Percentiles rank a stretch among this genome's conserved stretches.
Conservation (phyloP, 2,329 filamentous ascomycete species). For the Phoma sp. region DNA sequence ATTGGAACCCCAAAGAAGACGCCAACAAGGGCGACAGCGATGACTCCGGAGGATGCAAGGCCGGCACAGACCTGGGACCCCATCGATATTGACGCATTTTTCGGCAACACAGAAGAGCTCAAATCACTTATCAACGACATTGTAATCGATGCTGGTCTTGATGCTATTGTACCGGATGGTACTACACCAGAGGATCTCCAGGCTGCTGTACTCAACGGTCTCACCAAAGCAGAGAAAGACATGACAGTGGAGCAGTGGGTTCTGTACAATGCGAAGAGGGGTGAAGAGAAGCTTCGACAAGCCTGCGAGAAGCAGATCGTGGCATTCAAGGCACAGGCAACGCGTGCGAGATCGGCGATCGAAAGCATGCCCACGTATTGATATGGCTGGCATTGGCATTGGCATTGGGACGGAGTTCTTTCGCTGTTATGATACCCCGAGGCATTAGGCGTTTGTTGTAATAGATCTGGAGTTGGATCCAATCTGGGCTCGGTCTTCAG, state of each 20-base stretch:
- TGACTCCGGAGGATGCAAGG: constrained; percentile 20
- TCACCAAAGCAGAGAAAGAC: constrained; percentile 77
- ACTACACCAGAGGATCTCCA: constrained; percentile 50
- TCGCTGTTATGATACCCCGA: constrained; percentile 34
- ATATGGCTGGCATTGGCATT: constrained; percentile 1
- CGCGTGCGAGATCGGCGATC: constrained; percentile 75
- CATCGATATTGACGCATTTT: constrained; percentile 76
- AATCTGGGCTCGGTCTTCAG: background rate
- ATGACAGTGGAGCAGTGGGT: constrained; percentile 98
- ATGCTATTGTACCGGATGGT: constrained; percentile 30
- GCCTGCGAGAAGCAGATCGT: constrained; percentile 86
- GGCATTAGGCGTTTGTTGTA: constrained; percentile 8
- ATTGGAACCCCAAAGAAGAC: constrained; percentile 48
- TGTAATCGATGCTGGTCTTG: constrained; percentile 39
- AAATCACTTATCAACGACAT: constrained; percentile 34
- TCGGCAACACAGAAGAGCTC: constrained; percentile 49
- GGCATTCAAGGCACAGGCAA: constrained; percentile 82
- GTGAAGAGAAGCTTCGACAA: constrained; percentile 76
- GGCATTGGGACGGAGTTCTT: constrained; percentile 16
- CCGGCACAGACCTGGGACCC: constrained; percentile 66
- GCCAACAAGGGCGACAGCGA: constrained; percentile 22
- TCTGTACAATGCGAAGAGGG: constrained; percentile 75
- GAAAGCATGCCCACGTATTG: constrained; percentile 57
- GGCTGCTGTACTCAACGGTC: constrained; percentile 59
- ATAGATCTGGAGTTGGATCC: background rate